Evolutionary conservation across 164 flowering plant species (phyloP).

Genomic region (Cinnamomum micranthum): DNA sequence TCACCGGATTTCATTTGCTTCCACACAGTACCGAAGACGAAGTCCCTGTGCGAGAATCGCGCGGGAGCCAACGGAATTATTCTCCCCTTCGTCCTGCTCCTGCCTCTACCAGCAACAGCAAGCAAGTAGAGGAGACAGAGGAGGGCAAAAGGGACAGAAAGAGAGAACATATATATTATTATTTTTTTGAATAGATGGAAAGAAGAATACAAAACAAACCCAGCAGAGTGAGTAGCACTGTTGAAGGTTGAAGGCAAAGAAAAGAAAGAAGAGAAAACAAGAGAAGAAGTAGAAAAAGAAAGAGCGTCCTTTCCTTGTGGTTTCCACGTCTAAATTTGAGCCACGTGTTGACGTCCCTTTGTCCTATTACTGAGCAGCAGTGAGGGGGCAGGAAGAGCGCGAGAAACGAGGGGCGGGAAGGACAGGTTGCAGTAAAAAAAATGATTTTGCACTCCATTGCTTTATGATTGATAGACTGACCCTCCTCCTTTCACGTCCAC

Average conservation of each 20-base stretch:
- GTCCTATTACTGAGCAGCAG: no score
- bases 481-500: background rate
- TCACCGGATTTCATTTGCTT: no score
- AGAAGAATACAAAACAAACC: no score
- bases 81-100: background rate
- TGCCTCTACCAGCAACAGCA: background rate
- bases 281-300: no score
- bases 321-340: no score
- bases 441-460: conserved; percentile 9
- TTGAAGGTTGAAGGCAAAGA: no score
- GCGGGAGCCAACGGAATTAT: conserved; percentile 1
- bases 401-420: conserved; percentile 6
- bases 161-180: background rate
- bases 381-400: background rate
- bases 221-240: no score
- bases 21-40: no score
- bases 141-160: background rate
- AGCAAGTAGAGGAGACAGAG: background rate
- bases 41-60: conserved; percentile 8
- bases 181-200: no score
- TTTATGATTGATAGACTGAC: conserved; percentile 4
- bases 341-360: no score
- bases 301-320: no score
- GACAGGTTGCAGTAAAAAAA: conserved; percentile 1
- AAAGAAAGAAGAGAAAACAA: no score